phyloP scores from a whole-genome alignment of 805 yeast species.

The Wickerhamomyces bovis region DNA sequence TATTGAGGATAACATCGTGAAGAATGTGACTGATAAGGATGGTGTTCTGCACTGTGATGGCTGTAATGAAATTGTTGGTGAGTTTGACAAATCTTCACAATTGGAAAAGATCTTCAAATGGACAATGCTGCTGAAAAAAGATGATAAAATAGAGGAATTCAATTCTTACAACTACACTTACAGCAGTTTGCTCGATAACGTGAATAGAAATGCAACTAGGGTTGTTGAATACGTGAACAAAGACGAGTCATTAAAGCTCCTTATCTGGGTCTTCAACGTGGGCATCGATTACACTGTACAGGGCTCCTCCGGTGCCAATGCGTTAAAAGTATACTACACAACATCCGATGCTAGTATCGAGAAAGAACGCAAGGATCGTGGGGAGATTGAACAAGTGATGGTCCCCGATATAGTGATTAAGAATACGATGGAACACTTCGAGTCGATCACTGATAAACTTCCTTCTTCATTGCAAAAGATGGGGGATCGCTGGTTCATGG shows the following conservation, averaged over 20 bases:
- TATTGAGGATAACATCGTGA: conserved; percentile 3
- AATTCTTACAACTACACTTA: conserved; percentile 33
- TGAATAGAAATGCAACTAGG: conserved; percentile 37
- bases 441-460: conserved; percentile 23
- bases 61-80: conserved; percentile 39
- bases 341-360: conserved; percentile 24
- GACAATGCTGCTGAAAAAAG: conserved; percentile 35
- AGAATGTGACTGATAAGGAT: conserved; percentile 5
- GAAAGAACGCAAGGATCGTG: conserved; percentile 25
- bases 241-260: conserved; percentile 10
- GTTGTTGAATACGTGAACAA: conserved; percentile 25
- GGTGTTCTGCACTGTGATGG: conserved; percentile 26
- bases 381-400: conserved; percentile 35
- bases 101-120: conserved; percentile 48
- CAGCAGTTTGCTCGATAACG: conserved; percentile 34
- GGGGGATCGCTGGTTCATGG: conserved; percentile 20
- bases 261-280: conserved; percentile 48
- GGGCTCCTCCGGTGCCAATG: conserved; percentile 10
- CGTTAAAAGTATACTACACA: conserved; percentile 43
- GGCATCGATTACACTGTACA: conserved; percentile 26
- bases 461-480: conserved; percentile 27
- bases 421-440: conserved; percentile 26
- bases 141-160: conserved; percentile 24
- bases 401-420: conserved; percentile 28
- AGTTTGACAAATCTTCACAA: conserved; percentile 26